A percentile compares a stretch with the other conserved stretches of the same genome.
Conservation (phyloP, 352 stramenopile genomes). For the Globisporangium barbulae region DNA sequence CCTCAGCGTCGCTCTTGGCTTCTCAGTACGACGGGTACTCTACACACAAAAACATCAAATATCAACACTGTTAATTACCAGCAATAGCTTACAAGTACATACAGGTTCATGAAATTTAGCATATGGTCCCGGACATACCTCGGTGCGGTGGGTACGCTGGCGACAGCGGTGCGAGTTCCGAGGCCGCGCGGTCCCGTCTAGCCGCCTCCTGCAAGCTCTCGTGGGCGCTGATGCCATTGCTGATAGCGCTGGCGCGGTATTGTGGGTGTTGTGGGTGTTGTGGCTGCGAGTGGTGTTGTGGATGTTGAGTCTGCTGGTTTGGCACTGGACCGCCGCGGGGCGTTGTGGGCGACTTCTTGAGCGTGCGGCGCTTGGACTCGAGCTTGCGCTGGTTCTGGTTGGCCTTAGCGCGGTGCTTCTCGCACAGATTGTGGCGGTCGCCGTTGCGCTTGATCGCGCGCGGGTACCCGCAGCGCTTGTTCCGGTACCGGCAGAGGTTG, state of each 20-base stretch:
- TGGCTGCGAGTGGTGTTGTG: background rate
- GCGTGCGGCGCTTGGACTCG: conserved; percentile 70
- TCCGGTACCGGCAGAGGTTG: conserved; percentile 59
- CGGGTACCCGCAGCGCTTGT: conserved; percentile 54
- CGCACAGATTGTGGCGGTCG: conserved; percentile 62
- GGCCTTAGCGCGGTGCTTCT: conserved; percentile 59
- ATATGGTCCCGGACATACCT: background rate
- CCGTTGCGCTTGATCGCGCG: conserved; percentile 69
- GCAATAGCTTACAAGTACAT: background rate
- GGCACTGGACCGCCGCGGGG: background rate
- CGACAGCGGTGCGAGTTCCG: background rate
- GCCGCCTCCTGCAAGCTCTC: background rate
- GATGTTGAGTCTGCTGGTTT: background rate
- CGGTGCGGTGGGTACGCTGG: background rate
- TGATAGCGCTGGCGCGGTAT: background rate
- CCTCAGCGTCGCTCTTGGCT: background rate
- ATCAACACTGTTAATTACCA: background rate
- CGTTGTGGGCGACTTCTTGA: conserved; percentile 32
- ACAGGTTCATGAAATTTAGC: no score
- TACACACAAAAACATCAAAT: background rate
- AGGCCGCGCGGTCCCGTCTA: background rate
- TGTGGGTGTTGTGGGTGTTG: background rate
- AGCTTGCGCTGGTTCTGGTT: conserved; percentile 85
- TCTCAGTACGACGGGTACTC: conserved; percentile 7
- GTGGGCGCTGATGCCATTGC: background rate